Percentiles rank a stretch among this genome's conserved stretches.
Evolutionary conservation across 305 asterid genomes (phyloP).

Genomic region (Solanum hybrid): DNA sequence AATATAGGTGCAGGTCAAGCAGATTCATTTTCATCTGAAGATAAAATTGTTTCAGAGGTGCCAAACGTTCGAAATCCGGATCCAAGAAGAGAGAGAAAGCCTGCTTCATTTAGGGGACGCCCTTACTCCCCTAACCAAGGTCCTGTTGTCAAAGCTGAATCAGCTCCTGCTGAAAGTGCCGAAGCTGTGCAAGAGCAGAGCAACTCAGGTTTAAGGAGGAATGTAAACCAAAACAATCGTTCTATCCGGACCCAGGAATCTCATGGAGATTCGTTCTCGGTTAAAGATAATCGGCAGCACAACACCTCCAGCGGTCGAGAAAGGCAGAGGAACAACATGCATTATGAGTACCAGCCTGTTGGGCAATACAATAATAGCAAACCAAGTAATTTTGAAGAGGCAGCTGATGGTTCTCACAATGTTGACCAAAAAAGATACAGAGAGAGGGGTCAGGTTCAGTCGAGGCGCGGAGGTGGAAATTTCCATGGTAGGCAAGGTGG

Average conservation of each 20-base stretch:
- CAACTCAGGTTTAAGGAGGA: constrained; percentile 40
- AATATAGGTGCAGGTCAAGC: constrained; percentile 18
- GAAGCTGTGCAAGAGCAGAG: constrained; percentile 35
- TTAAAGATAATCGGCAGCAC: constrained; percentile 36
- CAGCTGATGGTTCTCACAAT: constrained; percentile 34
- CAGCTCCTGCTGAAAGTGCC: constrained; percentile 18
- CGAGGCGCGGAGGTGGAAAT: constrained; percentile 56
- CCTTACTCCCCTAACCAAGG: constrained; percentile 52
- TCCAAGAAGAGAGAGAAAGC: constrained; percentile 41
- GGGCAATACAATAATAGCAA: constrained; percentile 45
- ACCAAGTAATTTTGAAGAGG: constrained; percentile 34
- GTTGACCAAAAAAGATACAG: constrained; percentile 43
- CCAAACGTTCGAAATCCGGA: constrained; percentile 29
- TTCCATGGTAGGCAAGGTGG: constrained; percentile 42
- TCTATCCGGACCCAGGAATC: constrained; percentile 42
- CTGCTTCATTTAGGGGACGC: constrained; percentile 29
- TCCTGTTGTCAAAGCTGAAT: constrained; percentile 29
- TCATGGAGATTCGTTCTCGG: constrained; percentile 53
- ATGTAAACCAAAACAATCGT: constrained; percentile 42
- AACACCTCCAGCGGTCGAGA: constrained; percentile 35
- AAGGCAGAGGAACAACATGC: constrained; percentile 48
- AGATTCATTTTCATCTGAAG: constrained; percentile 26
- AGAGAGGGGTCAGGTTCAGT: constrained; percentile 55
- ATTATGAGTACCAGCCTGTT: constrained; percentile 82
- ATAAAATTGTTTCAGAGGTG: constrained; percentile 22